These are phyloP conservation scores for Zoysia pacifica DNA, from an alignment of 176 grass and related monocot genomes.

Conservation along the genomic window DNA sequence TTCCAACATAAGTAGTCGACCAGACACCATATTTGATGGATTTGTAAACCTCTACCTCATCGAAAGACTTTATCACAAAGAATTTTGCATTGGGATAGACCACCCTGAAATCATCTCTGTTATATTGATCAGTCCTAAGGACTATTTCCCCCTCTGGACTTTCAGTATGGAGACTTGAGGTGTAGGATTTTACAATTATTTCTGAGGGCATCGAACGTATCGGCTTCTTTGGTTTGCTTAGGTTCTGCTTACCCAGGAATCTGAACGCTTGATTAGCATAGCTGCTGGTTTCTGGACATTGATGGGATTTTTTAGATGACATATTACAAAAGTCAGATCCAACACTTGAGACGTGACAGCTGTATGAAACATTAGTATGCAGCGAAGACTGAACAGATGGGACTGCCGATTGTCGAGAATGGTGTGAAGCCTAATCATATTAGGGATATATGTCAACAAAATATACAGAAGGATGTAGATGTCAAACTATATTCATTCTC, in stretches of 20 bases:
- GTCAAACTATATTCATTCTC: neutral
- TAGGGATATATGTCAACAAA: neutral
- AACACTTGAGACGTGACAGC: slow-evolving; percentile 32
- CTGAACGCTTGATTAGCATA: slow-evolving; percentile 25
- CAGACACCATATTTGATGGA: slow-evolving; percentile 82
- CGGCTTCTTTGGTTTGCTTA: slow-evolving; percentile 38
- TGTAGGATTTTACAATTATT: slow-evolving; percentile 48
- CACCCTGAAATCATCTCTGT: slow-evolving; percentile 68
- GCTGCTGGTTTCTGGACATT: slow-evolving; percentile 28
- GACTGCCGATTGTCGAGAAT: slow-evolving; percentile 22
- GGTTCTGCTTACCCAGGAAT: slow-evolving; percentile 23
- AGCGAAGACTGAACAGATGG: slow-evolving; percentile 35
- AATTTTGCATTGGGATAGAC: slow-evolving; percentile 78
- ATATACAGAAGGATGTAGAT: neutral
- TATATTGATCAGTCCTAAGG: slow-evolving; percentile 70
- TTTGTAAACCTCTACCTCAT: slow-evolving; percentile 63
- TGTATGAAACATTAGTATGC: slow-evolving; percentile 38
- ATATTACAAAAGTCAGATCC: slow-evolving; percentile 42
- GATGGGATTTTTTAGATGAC: slow-evolving; percentile 35
- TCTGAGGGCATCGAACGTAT: slow-evolving; percentile 5
- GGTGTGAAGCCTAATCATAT: slow-evolving; percentile 37
- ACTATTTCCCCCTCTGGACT: slow-evolving; percentile 54
- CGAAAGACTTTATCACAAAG: slow-evolving; percentile 74
- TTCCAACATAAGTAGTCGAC: slow-evolving; percentile 53
- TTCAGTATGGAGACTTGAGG: slow-evolving; percentile 45